Percentiles rank a stretch among this genome's conserved stretches.
These are phyloP conservation scores for Thraustochytrium sp. DNA, from an alignment of 352 stramenopile species.

Conservation along the genomic window DNA sequence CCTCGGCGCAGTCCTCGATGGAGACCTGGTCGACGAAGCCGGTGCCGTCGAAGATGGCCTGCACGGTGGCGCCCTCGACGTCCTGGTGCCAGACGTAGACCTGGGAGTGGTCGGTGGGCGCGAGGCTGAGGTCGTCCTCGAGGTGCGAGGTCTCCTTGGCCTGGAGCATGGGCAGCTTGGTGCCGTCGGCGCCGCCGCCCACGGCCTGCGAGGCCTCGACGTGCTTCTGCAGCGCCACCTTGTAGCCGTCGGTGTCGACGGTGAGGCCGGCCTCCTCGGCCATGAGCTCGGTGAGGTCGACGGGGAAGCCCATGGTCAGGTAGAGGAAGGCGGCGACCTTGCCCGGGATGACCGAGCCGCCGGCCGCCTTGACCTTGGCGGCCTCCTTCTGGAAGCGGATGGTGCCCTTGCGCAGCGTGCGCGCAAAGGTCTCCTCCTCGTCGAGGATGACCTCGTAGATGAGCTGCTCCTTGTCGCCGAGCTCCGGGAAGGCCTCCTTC, in stretches of 20 bases:
- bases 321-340: conserved; percentile 97
- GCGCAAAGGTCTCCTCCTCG: conserved; percentile 87
- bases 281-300: conserved; percentile 95
- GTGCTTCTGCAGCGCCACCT: conserved; percentile 67
- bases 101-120: conserved; percentile 76
- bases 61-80: conserved; percentile 64
- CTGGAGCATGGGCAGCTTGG: conserved; percentile 35
- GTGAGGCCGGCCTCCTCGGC: conserved; percentile 67
- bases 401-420: conserved; percentile 71
- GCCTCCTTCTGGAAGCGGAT: conserved; percentile 75
- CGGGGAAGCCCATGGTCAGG: conserved; percentile 96
- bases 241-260: conserved; percentile 81
- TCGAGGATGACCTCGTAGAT: conserved; percentile 91
- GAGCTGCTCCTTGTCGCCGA: conserved; percentile 77
- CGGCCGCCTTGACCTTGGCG: conserved; percentile 57
- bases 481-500: conserved; percentile 88
- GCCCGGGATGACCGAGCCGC: conserved; percentile 64
- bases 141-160: conserved; percentile 45
- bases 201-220: conserved; percentile 59
- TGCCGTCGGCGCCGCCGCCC: conserved; percentile 56
- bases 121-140: conserved; percentile 53
- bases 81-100: conserved; percentile 79
- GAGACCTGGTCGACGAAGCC: conserved; percentile 71
- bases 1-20: conserved; percentile 57
- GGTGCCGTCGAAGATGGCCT: conserved; percentile 79